Base-by-base conservation (phyloP, 306 rosid genomes). In the Vigna radiata region DNA sequence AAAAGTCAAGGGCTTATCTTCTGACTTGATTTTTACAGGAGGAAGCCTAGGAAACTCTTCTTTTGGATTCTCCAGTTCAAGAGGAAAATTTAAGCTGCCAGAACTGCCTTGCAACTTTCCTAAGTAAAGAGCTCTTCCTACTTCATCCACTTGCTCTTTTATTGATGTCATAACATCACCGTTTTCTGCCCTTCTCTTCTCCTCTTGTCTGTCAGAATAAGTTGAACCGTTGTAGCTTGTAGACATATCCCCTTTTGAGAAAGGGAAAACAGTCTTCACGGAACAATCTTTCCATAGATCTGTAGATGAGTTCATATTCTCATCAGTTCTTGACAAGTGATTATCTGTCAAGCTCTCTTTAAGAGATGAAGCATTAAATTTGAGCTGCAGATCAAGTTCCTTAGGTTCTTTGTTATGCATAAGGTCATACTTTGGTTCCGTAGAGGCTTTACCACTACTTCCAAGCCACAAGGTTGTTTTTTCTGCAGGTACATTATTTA, bases 11-110 rank as follows among this genome's bases (percentile, higher is more conserved):
- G 90, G 81, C 82, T 88, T 92, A 80, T 92, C 98, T 84, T 92
- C 98, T 23, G 94, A 89, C 89, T 92, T 96, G 49, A 96, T 88
- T 83, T 81, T 89, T 78, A 96, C 98, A 25, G 97, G 99, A 25
- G 99, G 94, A 90, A 92, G 86, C 87, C 97, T 87, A 15, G 97
- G 98, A 46, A 87, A 87, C 75, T 91, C 98, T 82, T 96, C 97
- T 82, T 87, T 89, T 61, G 83, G 96, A 85, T 83, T 92, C 76
- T 90, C 96, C 46, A 68, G 75, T 8, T 69, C 76, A 44, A 90
- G 77, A 71, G 93, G 91, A 86, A 90, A 88, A 75, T 77, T 83
- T 79, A 89, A 64, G 83, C 81, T 75, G 79, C 85, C 80, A 2
- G 94, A 86, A 88, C 70, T 86, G 43, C 90, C 89, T 70, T 86